These are phyloP conservation scores for Penicillium sp. DNA, from an alignment of 2,329 filamentous ascomycete genomes.

Conservation along the genomic window DNA sequence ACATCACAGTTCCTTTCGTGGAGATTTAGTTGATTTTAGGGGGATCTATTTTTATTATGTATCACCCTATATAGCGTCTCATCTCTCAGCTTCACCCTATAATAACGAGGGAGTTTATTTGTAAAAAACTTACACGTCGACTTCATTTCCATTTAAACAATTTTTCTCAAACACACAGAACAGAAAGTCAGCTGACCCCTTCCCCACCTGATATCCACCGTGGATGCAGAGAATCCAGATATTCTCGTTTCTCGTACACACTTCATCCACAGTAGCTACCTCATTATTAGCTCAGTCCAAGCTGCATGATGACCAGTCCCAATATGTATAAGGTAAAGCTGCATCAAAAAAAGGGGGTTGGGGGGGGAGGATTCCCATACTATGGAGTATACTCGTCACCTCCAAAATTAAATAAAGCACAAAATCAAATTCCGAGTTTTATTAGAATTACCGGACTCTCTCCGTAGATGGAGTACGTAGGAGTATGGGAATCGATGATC, in stretches of 20 bases:
- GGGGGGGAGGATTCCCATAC: no score
- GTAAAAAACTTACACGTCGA: not conserved
- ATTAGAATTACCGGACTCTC: not conserved
- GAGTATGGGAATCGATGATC: not conserved
- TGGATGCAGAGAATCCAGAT: not conserved
- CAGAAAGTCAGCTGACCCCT: not conserved
- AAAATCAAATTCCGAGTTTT: not conserved
- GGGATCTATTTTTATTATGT: not conserved
- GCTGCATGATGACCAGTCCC: not conserved
- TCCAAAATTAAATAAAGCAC: not conserved
- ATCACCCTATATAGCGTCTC: not conserved
- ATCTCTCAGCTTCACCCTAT: no score
- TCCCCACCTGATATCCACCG: not conserved
- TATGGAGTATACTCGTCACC: no score
- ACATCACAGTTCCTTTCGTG: conserved; percentile 17
- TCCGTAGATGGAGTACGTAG: not conserved
- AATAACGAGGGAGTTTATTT: no score
- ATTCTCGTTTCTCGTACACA: not conserved
- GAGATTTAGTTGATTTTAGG: not conserved
- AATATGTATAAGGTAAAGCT: not conserved
- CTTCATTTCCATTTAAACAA: no score
- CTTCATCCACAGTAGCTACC: not conserved
- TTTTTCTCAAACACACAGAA: not conserved
- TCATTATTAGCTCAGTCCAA: not conserved
- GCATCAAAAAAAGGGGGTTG: not conserved